Percentiles rank a stretch among this genome's conserved stretches.
Evolutionary conservation across 2,329 filamentous ascomycete genomes (phyloP).

Genomic region (Pleoardoris graminearum): DNA sequence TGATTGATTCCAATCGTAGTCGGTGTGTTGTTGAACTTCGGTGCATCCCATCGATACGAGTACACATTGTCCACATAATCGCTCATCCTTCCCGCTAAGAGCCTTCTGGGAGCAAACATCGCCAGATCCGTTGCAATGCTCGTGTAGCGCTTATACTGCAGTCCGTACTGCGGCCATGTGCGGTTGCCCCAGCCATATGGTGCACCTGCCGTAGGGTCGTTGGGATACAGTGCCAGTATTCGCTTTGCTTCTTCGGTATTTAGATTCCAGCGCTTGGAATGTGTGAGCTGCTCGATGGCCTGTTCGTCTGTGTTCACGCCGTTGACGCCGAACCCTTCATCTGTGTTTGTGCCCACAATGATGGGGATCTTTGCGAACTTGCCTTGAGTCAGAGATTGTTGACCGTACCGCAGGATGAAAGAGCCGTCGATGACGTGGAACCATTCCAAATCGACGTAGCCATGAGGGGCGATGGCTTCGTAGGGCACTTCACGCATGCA

Average conservation of each 20-base stretch:
- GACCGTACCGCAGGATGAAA: slow-evolving; percentile 35
- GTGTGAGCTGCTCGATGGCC: slow-evolving; percentile 33
- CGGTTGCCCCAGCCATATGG: slow-evolving; percentile 45
- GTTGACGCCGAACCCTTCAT: slow-evolving; percentile 64
- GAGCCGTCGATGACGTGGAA: slow-evolving; percentile 37
- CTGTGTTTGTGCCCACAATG: slow-evolving; percentile 65
- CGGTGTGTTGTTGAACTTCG: slow-evolving; percentile 36
- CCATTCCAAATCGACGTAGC: slow-evolving; percentile 34
- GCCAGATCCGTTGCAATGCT: slow-evolving; percentile 35
- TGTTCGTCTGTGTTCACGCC: slow-evolving; percentile 50
- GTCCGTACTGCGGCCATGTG: slow-evolving; percentile 33
- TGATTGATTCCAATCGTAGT: slow-evolving; percentile 32
- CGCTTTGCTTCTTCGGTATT: slow-evolving; percentile 23
- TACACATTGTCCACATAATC: slow-evolving; percentile 25
- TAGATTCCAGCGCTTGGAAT: slow-evolving; percentile 38
- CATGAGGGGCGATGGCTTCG: slow-evolving; percentile 31
- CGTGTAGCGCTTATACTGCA: slow-evolving; percentile 34
- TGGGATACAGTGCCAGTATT: slow-evolving; percentile 34
- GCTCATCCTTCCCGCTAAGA: slow-evolving; percentile 31
- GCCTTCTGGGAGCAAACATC: slow-evolving; percentile 33
- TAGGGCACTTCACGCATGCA: slow-evolving; percentile 33
- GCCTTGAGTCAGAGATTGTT: slow-evolving; percentile 46
- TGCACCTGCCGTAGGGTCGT: slow-evolving; percentile 50
- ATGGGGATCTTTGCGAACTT: slow-evolving; percentile 66
- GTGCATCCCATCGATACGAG: slow-evolving; percentile 38